Evolutionary conservation across 1,284 basidiomycete species (phyloP).

Genomic region (Moniliophthora roreri): DNA sequence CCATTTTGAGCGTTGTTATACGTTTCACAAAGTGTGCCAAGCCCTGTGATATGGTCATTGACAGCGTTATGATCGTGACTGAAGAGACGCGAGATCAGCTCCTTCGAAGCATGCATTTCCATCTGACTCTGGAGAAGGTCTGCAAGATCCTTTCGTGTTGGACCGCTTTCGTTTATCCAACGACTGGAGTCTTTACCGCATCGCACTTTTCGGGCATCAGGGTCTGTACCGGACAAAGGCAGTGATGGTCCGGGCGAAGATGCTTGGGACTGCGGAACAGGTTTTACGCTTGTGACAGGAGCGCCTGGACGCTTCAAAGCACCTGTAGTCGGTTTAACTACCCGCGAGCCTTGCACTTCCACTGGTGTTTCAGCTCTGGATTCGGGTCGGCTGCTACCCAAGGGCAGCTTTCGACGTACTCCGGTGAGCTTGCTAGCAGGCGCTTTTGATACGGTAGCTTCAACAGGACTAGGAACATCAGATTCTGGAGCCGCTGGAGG

Average conservation of each 20-base stretch:
- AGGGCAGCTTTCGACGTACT: slow-evolving; percentile 73
- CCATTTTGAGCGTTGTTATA: slow-evolving; percentile 60
- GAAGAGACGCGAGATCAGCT: slow-evolving; percentile 82
- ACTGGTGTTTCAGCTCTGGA: slow-evolving; percentile 56
- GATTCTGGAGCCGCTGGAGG: slow-evolving; percentile 28
- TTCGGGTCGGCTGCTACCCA: slow-evolving; percentile 59
- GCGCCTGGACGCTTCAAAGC: slow-evolving; percentile 53
- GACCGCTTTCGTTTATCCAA: slow-evolving; percentile 84
- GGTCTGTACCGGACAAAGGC: slow-evolving; percentile 71
- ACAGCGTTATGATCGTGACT: slow-evolving; percentile 96
- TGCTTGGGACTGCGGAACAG: slow-evolving; percentile 32
- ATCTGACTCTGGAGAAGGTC: slow-evolving; percentile 91
- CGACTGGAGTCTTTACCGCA: slow-evolving; percentile 77
- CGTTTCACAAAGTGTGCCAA: slow-evolving; percentile 76
- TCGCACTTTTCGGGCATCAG: slow-evolving; percentile 74
- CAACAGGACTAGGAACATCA: slow-evolving; percentile 33
- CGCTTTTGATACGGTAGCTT: slow-evolving; percentile 30
- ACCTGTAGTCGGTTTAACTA: slow-evolving; percentile 39
- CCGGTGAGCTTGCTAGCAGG: slow-evolving; percentile 50
- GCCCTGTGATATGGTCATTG: slow-evolving; percentile 85
- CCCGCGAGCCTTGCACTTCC: slow-evolving; percentile 44
- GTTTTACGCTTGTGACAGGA: slow-evolving; percentile 26
- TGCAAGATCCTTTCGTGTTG: slow-evolving; percentile 83
- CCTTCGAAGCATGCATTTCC: slow-evolving; percentile 80
- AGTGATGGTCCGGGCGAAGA: slow-evolving; percentile 35